Conservation (phyloP, 306 rosid genomes). For the Macrotyloma uniflorum region DNA sequence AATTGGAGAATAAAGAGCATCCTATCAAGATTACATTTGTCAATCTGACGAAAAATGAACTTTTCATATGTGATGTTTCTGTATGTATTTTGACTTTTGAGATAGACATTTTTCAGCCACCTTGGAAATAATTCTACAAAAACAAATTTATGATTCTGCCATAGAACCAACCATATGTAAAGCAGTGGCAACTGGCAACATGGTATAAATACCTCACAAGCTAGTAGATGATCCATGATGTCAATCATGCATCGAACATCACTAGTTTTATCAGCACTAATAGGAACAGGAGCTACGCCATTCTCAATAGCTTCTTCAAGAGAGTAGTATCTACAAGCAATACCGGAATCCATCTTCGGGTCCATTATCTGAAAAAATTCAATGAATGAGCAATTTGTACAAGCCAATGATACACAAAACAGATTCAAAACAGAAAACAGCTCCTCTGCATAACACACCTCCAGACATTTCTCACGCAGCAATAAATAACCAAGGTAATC, state of each 20-base stretch:
- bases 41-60: background rate
- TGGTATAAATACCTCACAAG: conserved; percentile 78
- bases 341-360: conserved; percentile 99
- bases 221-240: conserved; percentile 91
- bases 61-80: conserved; percentile 8
- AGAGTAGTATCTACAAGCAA: conserved; percentile 78
- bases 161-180: conserved; percentile 26
- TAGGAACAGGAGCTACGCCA: conserved; percentile 96
- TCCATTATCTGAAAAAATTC: conserved; percentile 80
- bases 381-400: background rate
- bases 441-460: conserved; percentile 1
- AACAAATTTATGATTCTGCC: background rate
- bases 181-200: background rate
- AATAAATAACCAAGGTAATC: background rate
- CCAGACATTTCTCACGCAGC: background rate
- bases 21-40: conserved; percentile 7
- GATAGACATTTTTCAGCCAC: background rate
- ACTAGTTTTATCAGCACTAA: conserved; percentile 68
- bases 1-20: background rate
- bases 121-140: conserved; percentile 11
- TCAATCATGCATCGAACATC: conserved; percentile 79
- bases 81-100: background rate
- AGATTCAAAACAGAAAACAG: background rate
- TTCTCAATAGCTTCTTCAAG: conserved; percentile 93
- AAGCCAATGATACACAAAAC: conserved; percentile 8